Evolutionary conservation across 2,329 filamentous ascomycete genomes (phyloP), one percentile per base, ranked within the genome.

Genomic region (Coleophoma cylindrospora): DNA sequence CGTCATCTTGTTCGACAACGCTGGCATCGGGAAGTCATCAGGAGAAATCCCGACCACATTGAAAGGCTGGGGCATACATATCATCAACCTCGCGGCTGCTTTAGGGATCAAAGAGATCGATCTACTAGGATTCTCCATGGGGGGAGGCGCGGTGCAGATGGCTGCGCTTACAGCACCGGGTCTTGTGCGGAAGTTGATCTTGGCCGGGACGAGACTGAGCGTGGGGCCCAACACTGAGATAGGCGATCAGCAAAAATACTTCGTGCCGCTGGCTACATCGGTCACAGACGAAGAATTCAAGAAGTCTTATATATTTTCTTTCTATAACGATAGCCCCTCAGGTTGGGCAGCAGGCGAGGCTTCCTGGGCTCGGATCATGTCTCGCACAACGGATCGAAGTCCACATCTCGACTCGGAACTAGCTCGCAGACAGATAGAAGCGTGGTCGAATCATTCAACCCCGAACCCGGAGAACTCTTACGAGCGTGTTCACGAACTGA

Each of bases 91-190:
- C n/a, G 38, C 65, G 7, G 33, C 49, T 0, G 64, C 62, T 3
- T 54, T 71, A 4, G 43, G 51, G 8, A 52, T 68, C 34, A 17
- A 51, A 1, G 51, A 66, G 47, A 57, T 67, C 44, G 66, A 70
- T 45, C 52, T 70, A 17, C 48, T 70, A 1, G 68, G 68, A 11
- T 70, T 70, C 57, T 65, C 60, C 12, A 66, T 70, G 64, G 66
- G 68, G 12, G 67, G 66, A 10, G 56, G 53, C 33, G 58, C 57
- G 1, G 65, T 59, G 7, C 67, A 68, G 51, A 54, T 61, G 50
- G 58, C 69, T 17, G 62, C 63, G 2, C 54, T 69, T 12, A 55
- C 58, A 14, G 60, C 60, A 3, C 59, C 64, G 11, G 50, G 52
- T 1, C 44, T 62, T 1, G 55, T 68, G 0, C 53, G 60, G 6